phyloP scores from a whole-genome alignment of 1,284 basidiomycete genomes.

The Veloporphyrellus conicus region DNA sequence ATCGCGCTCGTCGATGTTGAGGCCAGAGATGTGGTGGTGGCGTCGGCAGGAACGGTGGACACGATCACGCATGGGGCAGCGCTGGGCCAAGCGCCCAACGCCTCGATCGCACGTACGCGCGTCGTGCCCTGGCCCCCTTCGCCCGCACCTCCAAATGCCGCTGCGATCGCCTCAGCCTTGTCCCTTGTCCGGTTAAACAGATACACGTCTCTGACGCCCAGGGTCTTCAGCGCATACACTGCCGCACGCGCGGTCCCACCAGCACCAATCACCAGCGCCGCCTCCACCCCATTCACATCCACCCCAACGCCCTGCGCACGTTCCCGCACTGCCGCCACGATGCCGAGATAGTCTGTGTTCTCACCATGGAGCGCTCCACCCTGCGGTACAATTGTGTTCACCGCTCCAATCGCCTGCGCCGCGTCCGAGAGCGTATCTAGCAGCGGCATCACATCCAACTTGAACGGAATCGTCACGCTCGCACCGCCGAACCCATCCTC shows the following conservation, averaged over 20 bases:
- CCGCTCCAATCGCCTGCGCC: conserved; percentile 82
- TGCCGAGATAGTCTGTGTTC: conserved; percentile 92
- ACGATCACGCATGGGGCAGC: conserved; percentile 74
- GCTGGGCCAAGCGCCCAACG: conserved; percentile 53
- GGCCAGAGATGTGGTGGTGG: conserved; percentile 50
- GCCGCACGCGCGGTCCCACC: conserved; percentile 92
- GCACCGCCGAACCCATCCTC: conserved; percentile 87
- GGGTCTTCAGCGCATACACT: conserved; percentile 76
- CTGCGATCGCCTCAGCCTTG: conserved; percentile 68
- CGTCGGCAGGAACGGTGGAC: conserved; percentile 80
- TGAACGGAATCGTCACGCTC: conserved; percentile 93
- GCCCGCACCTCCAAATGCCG: conserved; percentile 45
- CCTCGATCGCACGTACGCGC: conserved; percentile 54
- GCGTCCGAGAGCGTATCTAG: conserved; percentile 76
- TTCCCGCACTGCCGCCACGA: conserved; percentile 55
- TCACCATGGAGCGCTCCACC: conserved; percentile 67
- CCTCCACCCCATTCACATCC: conserved; percentile 28
- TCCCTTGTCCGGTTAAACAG: conserved; percentile 78
- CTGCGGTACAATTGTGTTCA: conserved; percentile 81
- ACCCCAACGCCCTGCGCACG: conserved; percentile 26
- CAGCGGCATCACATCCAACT: conserved; percentile 79
- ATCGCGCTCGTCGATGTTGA: conserved; percentile 35
- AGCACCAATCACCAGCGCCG: conserved; percentile 83
- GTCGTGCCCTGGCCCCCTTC: conserved; percentile 1
- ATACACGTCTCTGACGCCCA: conserved; percentile 71